Percentiles rank a stretch among this genome's conserved stretches.
Conservation (phyloP, 2,329 filamentous ascomycete genomes). For the Fusarium sp. region DNA sequence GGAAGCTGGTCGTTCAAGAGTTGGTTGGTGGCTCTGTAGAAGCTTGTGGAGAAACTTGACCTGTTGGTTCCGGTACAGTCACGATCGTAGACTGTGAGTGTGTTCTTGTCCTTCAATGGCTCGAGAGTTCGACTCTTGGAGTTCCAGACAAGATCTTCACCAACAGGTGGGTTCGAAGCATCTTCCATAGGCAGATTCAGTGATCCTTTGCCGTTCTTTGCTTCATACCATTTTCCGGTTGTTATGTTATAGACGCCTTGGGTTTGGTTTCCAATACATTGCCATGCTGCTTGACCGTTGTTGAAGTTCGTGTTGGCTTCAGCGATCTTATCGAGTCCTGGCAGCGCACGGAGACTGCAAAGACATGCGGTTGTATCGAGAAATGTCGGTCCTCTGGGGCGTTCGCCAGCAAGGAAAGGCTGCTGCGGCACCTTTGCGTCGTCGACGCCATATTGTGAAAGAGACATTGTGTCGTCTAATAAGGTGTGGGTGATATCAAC, state of each 20-base stretch:
- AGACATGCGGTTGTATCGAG: constrained; percentile 55
- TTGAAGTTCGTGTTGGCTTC: constrained; percentile 12
- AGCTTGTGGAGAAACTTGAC: constrained; percentile 55
- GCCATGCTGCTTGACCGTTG: constrained; percentile 50
- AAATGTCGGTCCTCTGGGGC: constrained; percentile 51
- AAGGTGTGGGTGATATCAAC: background rate
- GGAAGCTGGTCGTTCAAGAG: constrained; percentile 45
- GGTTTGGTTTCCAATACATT: constrained; percentile 59
- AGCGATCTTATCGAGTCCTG: constrained; percentile 17
- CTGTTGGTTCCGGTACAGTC: constrained; percentile 57
- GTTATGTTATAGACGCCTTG: constrained; percentile 51
- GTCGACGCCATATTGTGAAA: constrained; percentile 30
- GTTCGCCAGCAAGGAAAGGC: constrained; percentile 51
- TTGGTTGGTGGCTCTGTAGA: constrained; percentile 50
- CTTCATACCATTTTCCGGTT: constrained; percentile 57
- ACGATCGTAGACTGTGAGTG: constrained; percentile 51
- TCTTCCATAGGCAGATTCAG: constrained; percentile 49
- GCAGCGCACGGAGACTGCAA: constrained; percentile 49
- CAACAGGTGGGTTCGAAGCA: constrained; percentile 51
- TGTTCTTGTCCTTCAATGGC: constrained; percentile 35
- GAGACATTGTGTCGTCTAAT: constrained; percentile 30
- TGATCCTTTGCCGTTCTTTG: constrained; percentile 42
- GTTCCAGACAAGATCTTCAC: constrained; percentile 48
- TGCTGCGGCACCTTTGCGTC: constrained; percentile 49
- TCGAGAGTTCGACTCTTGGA: constrained; percentile 40